Conservation (phyloP, 352 stramenopile species). For the Pythium phragmitis region DNA sequence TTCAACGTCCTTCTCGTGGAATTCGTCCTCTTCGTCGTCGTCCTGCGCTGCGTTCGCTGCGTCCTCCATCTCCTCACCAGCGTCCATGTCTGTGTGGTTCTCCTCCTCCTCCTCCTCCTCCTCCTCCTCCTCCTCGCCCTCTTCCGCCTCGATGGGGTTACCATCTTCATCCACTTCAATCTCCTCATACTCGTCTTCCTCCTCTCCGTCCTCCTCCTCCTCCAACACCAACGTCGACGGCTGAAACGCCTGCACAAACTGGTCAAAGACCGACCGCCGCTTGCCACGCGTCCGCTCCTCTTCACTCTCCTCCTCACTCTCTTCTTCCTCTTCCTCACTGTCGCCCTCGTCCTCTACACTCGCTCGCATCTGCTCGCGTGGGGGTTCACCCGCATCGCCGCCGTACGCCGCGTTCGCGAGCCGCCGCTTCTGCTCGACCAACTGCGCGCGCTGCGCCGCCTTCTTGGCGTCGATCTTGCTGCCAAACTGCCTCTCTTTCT, state of each 20-base stretch:
- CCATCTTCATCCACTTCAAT: slow-evolving; percentile 42
- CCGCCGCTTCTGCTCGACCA: slow-evolving; percentile 31
- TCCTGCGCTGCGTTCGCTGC: slow-evolving; percentile 12
- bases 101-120: slow-evolving; percentile 15
- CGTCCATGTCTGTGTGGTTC: slow-evolving; percentile 21
- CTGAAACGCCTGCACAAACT: slow-evolving; percentile 75
- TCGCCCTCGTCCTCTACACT: slow-evolving; percentile 22
- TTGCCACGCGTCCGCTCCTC: slow-evolving; percentile 29
- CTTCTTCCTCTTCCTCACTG: slow-evolving; percentile 20
- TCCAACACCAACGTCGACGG: slow-evolving; percentile 23
- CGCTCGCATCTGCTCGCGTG: slow-evolving; percentile 4
- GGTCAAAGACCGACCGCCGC: slow-evolving; percentile 54
- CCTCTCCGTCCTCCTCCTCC: slow-evolving; percentile 42
- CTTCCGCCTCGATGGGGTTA: slow-evolving; percentile 33
- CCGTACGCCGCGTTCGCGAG: slow-evolving; percentile 48
- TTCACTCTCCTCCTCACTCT: slow-evolving; percentile 17
- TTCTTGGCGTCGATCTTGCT: slow-evolving; percentile 52
- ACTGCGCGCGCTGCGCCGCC: slow-evolving; percentile 39
- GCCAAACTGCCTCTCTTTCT: slow-evolving; percentile 47
- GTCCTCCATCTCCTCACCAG: slow-evolving; percentile 10
- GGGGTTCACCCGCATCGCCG: neutral
- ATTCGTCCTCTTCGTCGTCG: slow-evolving; percentile 8
- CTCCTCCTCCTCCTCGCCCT: slow-evolving; percentile 43
- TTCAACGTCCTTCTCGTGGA: slow-evolving; percentile 12
- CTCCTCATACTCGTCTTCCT: slow-evolving; percentile 47